Percentiles rank a stretch among this genome's conserved stretches.
These are phyloP conservation scores for Claviceps digitariae DNA, from an alignment of 2,329 filamentous ascomycete species.

Conservation along the genomic window DNA sequence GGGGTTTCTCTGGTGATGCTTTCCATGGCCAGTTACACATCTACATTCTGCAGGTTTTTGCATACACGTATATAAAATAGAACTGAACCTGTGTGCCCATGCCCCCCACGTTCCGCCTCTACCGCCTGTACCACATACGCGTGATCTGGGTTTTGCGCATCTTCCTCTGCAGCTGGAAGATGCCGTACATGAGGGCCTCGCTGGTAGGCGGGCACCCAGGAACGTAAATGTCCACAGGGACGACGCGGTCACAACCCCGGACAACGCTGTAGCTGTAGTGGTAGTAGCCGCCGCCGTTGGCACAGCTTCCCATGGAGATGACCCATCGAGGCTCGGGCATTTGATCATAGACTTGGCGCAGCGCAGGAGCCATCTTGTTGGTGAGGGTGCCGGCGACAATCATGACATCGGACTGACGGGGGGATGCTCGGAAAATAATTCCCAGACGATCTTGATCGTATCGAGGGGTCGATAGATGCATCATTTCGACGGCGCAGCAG, in stretches of 20 bases:
- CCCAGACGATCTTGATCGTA: conserved; percentile 83
- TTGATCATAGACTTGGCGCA: conserved; percentile 87
- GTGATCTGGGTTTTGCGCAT: conserved; percentile 48
- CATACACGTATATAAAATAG: neutral
- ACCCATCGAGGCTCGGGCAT: conserved; percentile 91
- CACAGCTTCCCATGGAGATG: conserved; percentile 69
- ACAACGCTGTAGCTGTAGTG: conserved; percentile 74
- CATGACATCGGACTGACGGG: conserved; percentile 83
- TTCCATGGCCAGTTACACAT: neutral
- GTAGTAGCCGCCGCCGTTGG: conserved; percentile 76
- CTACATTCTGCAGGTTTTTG: neutral
- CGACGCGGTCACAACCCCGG: conserved; percentile 61
- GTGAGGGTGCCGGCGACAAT: conserved; percentile 86
- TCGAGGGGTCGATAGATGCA: conserved; percentile 75
- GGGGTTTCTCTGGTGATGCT: neutral
- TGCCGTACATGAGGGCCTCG: conserved; percentile 53
- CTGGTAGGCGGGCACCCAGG: conserved; percentile 55
- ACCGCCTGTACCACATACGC: conserved; percentile 46
- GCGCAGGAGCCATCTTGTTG: conserved; percentile 90
- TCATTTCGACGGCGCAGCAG: conserved; percentile 87
- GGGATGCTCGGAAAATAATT: conserved; percentile 82
- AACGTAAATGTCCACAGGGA: conserved; percentile 70
- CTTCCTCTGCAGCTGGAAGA: conserved; percentile 67
- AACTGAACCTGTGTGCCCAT: too few relatives aligned
- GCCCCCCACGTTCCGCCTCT: conserved; percentile 13